These are phyloP conservation scores for Piromyces sp. DNA, from an alignment of 192 early-diverging fungal species.

Conservation along the genomic window DNA sequence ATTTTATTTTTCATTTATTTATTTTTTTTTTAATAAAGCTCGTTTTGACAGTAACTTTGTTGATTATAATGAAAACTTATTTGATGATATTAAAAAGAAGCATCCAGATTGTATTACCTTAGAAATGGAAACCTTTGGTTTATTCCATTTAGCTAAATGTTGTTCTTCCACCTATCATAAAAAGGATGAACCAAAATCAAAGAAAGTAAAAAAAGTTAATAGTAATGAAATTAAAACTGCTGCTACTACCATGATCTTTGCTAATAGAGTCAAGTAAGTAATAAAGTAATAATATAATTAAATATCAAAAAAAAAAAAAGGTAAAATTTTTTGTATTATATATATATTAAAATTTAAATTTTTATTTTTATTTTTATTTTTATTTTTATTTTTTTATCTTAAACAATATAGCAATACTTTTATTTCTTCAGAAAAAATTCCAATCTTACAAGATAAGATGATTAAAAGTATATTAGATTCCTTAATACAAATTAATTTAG, in stretches of 20 bases:
- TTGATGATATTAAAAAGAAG: slow-evolving; percentile 20
- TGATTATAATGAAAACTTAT: slow-evolving; percentile 54
- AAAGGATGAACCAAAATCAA: slow-evolving; percentile 3
- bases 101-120: slow-evolving; percentile 36
- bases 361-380: too few relatives aligned
- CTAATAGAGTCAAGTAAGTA: slow-evolving; percentile 27
- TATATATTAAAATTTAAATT: too few relatives aligned
- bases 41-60: slow-evolving; percentile 33
- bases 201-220: neutral
- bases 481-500: neutral
- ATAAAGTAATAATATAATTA: neutral
- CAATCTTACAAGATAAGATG: neutral
- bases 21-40: neutral
- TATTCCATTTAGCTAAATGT: slow-evolving; percentile 61
- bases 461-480: neutral
- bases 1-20: neutral
- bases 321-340: too few relatives aligned
- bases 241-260: slow-evolving; percentile 68
- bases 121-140: slow-evolving; percentile 77
- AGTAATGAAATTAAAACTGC: slow-evolving; percentile 41
- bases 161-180: slow-evolving; percentile 11
- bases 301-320: neutral
- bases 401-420: neutral
- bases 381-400: neutral
- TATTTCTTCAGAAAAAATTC: neutral